Evolutionary conservation across 2,329 filamentous ascomycete species (phyloP).

Genomic region (Teratosphaeria nubilosa): DNA sequence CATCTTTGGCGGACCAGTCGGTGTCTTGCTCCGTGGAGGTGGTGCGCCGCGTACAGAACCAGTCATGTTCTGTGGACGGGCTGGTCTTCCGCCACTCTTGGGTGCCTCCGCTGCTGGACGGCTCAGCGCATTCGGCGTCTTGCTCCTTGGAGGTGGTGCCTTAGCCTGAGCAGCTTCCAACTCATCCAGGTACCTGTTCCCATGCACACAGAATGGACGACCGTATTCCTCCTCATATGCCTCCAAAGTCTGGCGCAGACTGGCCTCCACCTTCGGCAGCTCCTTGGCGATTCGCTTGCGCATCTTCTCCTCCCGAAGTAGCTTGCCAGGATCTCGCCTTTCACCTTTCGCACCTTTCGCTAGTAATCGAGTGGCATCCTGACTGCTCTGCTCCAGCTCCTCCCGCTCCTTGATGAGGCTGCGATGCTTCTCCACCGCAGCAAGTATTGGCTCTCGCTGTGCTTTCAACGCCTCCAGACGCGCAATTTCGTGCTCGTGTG

Average conservation of each 20-base stretch:
- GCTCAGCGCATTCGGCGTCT: conserved; percentile 50
- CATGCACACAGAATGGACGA: conserved; percentile 83
- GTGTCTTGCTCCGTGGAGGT: conserved; percentile 35
- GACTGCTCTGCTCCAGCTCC: conserved; percentile 78
- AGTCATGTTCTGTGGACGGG: conserved; percentile 20
- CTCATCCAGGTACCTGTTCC: conserved; percentile 79
- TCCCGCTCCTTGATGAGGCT: conserved; percentile 76
- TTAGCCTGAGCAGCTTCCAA: conserved; percentile 56
- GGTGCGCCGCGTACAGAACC: conserved; percentile 34
- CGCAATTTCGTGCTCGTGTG: conserved; percentile 83
- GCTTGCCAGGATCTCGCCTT: conserved; percentile 84
- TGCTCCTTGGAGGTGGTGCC: conserved; percentile 45
- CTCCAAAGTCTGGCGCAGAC: conserved; percentile 74
- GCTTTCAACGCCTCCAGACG: conserved; percentile 74
- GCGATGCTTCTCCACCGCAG: conserved; percentile 73
- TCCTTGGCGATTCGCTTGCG: conserved; percentile 95
- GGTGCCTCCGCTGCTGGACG: conserved; percentile 17
- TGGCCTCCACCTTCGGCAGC: conserved; percentile 76
- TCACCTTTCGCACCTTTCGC: conserved; percentile 86
- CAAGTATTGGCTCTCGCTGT: conserved; percentile 74
- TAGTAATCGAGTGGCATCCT: conserved; percentile 90
- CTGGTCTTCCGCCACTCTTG: conserved; percentile 19
- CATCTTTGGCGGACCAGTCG: conserved; percentile 16
- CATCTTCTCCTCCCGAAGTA: conserved; percentile 96
- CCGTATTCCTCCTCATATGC: conserved; percentile 91